phyloP scores from a whole-genome alignment of 345 rosid genomes.

The Salix viminalis region DNA sequence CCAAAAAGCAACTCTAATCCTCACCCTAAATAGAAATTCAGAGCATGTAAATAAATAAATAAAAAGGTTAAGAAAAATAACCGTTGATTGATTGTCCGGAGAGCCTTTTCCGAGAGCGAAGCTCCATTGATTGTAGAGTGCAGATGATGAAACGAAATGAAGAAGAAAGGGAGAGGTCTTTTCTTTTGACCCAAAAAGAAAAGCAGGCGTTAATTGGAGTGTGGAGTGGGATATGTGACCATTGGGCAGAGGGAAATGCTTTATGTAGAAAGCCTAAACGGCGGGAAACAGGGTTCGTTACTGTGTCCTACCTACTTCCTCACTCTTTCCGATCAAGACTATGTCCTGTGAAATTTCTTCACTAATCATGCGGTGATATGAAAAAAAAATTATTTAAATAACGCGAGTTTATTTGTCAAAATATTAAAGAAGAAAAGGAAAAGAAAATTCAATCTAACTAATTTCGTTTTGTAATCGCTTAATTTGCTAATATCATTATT shows the following conservation, averaged over 20 bases:
- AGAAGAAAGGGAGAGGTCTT: neutral
- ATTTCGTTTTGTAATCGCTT: too few relatives aligned
- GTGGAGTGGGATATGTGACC: too few relatives aligned
- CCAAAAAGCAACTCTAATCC: neutral
- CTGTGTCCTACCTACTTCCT: neutral
- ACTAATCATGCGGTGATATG: too few relatives aligned
- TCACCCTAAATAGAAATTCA: neutral
- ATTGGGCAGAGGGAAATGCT: neutral
- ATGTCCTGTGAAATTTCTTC: too few relatives aligned
- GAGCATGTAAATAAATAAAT: neutral
- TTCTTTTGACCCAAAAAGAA: neutral
- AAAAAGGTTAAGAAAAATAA: neutral
- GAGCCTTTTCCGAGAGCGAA: slow-evolving; percentile 18
- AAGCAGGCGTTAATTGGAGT: neutral
- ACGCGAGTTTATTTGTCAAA: too few relatives aligned
- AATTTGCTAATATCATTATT: too few relatives aligned
- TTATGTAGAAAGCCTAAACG: neutral
- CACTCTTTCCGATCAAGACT: too few relatives aligned
- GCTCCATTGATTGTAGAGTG: slow-evolving; percentile 5
- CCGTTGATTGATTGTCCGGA: neutral
- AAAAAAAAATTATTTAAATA: too few relatives aligned
- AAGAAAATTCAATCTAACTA: too few relatives aligned
- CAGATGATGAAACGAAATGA: neutral
- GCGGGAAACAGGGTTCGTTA: neutral
- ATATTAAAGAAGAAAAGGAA: too few relatives aligned